Percentiles rank a stretch among this genome's conserved stretches.
phyloP scores from a whole-genome alignment of 495 filamentous ascomycete genomes.

The Hypoxylon lienhwacheense region DNA sequence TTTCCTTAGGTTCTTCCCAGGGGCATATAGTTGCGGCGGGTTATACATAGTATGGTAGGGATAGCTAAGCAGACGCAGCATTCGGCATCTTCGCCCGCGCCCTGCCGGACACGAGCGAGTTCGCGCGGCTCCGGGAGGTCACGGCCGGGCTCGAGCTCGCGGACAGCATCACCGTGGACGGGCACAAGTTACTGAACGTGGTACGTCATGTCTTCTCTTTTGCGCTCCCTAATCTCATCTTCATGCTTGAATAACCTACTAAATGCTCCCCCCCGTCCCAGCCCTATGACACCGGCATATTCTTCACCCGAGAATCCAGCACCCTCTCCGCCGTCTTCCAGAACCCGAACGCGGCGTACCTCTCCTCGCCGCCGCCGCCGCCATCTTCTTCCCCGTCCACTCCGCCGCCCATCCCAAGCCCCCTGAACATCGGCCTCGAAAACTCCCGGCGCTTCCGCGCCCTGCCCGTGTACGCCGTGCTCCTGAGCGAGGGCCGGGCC shows the following conservation, averaged over 20 bases:
- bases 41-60: too few species aligned
- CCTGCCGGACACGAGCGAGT: slow-evolving; percentile 62
- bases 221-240: neutral
- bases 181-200: slow-evolving; percentile 91
- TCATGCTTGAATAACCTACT: neutral
- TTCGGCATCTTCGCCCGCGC: slow-evolving; percentile 83
- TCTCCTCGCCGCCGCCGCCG: slow-evolving; percentile 50
- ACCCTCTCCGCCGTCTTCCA: slow-evolving; percentile 67
- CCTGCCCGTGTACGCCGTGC: slow-evolving; percentile 80
- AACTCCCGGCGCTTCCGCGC: slow-evolving; percentile 92
- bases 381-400: slow-evolving; percentile 48
- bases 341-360: slow-evolving; percentile 85
- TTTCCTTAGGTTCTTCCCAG: too few species aligned
- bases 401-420: slow-evolving; percentile 64
- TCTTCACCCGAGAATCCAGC: slow-evolving; percentile 66
- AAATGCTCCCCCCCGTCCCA: slow-evolving; percentile 26
- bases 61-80: slow-evolving; percentile 41
- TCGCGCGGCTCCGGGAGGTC: slow-evolving; percentile 55
- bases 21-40: too few species aligned
- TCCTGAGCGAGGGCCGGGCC: slow-evolving; percentile 70
- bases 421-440: slow-evolving; percentile 85
- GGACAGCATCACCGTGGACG: slow-evolving; percentile 85
- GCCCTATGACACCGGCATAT: slow-evolving; percentile 93
- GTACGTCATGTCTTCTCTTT: slow-evolving; percentile 43
- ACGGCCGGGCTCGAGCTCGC: slow-evolving; percentile 75